A percentile compares a stretch with the other conserved stretches of the same genome.
Conservation (phyloP, 805 yeast genomes). For the Kuraishia piskuri region DNA sequence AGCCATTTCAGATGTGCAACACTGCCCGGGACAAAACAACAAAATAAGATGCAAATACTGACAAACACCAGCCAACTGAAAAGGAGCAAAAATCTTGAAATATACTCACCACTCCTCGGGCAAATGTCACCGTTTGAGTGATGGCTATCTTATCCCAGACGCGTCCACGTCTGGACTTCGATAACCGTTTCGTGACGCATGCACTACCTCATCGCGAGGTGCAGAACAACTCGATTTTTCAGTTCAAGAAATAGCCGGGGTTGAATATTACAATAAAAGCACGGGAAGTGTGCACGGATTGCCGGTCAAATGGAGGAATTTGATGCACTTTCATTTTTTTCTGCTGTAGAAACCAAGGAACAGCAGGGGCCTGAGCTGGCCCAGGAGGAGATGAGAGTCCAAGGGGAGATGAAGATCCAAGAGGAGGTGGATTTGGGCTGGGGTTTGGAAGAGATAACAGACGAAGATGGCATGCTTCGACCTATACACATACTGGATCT, state of each 20-base stretch:
- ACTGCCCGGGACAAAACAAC: background rate
- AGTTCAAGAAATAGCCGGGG: background rate
- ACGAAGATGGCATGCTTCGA: conserved; percentile 16
- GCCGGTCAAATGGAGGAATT: conserved; percentile 7
- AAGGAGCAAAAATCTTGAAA: background rate
- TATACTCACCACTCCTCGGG: background rate
- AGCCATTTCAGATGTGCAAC: conserved; percentile 37
- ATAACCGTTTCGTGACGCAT: background rate
- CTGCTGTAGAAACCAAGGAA: conserved; percentile 1
- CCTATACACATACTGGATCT: conserved; percentile 50
- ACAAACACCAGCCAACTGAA: background rate
- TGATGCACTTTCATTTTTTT: conserved; percentile 15
- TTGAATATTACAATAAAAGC: too few species aligned
- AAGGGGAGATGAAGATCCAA: too few species aligned
- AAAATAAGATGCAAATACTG: background rate
- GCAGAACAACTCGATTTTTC: background rate
- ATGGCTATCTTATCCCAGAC: background rate
- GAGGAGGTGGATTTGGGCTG: too few species aligned
- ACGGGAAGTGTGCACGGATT: too few species aligned
- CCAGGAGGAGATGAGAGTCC: too few species aligned
- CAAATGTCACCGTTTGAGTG: background rate
- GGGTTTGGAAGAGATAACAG: conserved; percentile 10
- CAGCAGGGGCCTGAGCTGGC: background rate
- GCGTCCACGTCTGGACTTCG: background rate
- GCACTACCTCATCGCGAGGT: background rate